Evolutionary conservation across 129 eudicot genomes (phyloP).

Genomic region (Ambrosia trifida): DNA sequence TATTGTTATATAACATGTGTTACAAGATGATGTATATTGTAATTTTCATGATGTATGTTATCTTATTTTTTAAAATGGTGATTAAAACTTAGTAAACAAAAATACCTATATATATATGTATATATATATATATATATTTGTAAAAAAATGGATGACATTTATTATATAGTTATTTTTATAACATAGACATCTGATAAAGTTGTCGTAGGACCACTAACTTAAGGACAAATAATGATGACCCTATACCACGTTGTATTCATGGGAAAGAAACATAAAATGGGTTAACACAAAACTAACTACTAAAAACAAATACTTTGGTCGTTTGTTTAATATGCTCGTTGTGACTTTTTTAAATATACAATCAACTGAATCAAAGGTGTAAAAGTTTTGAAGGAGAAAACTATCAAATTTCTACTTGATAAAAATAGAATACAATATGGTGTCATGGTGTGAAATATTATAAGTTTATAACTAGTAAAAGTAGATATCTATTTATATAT

Average conservation of each 20-base stretch:
- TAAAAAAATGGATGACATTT: neutral
- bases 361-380: neutral
- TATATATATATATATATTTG: too few species aligned
- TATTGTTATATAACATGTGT: too few species aligned
- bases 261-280: conserved; percentile 23
- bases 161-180: too few species aligned
- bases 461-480: too few species aligned
- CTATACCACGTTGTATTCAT: conserved; percentile 22
- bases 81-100: too few species aligned
- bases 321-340: neutral
- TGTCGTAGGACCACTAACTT: conserved; percentile 31
- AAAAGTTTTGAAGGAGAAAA: neutral
- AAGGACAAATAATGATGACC: conserved; percentile 29
- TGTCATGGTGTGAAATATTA: too few species aligned
- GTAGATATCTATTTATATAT: too few species aligned
- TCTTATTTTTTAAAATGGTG: too few species aligned
- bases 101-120: too few species aligned
- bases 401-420: neutral
- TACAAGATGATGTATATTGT: too few species aligned
- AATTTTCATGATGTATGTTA: too few species aligned
- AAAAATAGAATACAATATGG: too few species aligned
- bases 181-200: neutral
- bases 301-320: conserved; percentile 7
- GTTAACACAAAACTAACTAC: conserved; percentile 22
- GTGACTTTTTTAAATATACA: neutral